Evolutionary conservation across 495 filamentous ascomycete genomes (phyloP).

Genomic region (Chaetomium fimeti): DNA sequence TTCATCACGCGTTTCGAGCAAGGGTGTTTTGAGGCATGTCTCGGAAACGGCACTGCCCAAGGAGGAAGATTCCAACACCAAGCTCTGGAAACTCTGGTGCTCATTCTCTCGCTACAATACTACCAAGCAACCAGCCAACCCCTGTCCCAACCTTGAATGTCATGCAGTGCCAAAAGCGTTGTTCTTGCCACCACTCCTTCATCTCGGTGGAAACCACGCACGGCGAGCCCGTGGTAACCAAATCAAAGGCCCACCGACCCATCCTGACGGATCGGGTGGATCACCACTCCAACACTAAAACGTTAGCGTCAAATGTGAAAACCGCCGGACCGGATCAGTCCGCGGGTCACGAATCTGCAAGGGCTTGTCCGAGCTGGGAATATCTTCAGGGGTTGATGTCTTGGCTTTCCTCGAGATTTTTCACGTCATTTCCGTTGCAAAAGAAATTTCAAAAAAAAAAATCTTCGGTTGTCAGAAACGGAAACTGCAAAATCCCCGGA

Average conservation of each 20-base stretch:
- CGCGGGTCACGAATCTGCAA: constrained; percentile 2
- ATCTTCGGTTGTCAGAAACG: background rate
- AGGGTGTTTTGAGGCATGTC: constrained; percentile 11
- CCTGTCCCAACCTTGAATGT: background rate
- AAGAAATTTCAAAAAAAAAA: background rate
- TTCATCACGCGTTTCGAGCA: constrained; percentile 15
- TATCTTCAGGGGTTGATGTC: background rate
- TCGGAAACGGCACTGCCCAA: background rate
- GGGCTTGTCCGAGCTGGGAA: constrained; percentile 5
- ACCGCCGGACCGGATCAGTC: constrained; percentile 7
- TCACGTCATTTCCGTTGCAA: background rate
- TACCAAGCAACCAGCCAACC: constrained; percentile 18
- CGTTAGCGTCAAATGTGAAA: background rate
- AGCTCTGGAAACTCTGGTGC: constrained; percentile 10
- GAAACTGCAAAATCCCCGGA: background rate
- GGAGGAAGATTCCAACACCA: background rate
- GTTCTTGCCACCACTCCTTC: background rate
- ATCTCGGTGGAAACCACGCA: background rate
- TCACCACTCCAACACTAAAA: background rate
- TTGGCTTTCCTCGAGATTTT: constrained; percentile 8
- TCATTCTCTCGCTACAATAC: constrained; percentile 24
- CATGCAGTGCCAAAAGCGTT: background rate
- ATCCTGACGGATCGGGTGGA: constrained; percentile 4
- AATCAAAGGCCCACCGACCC: constrained; percentile 6
- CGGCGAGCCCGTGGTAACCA: background rate